Base-by-base conservation (phyloP, 176 grass and related monocot genomes). In the Chloris gayana region DNA sequence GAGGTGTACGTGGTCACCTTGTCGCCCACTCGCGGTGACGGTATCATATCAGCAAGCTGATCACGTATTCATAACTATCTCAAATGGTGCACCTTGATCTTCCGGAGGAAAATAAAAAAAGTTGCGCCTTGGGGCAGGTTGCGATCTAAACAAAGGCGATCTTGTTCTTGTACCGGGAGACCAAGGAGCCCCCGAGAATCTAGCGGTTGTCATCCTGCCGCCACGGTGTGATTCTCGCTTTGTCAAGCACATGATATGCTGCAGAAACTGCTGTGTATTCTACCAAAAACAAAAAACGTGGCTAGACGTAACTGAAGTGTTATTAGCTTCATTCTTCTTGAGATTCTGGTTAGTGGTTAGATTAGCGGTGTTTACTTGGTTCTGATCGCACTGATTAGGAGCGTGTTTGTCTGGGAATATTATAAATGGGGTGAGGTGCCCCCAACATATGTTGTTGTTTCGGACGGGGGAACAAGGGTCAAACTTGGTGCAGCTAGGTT, bases 201-300 rank as follows among this genome's bases (percentile, higher is more conserved):
- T 84, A 80, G 73, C 22, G 63, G 87, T 88, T 82, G 27, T 76
- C 76, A 62, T 69, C 81, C 21, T 54, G 53, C 70, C 42, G 59
- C 64, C 53, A 80, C 19, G 0, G 24, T 35, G 45, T 51, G 63
- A 74, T 80, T 76, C 79, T 75, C 85, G 67, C 34, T 47, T 33
- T 31, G 60, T 47, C 62, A 74, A 32, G 60, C 86, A 88, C 75
- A 80, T 84, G 70, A 68, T 50, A 8, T 9, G 34, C 34, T 26
- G 75, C 33, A 46, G 75, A 64, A 64, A 77, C 18, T 38, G 75
- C 3, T 47, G 75, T 46, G 57, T 9, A 62, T 39, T 77, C 14
- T 46, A 77, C 17, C 57, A 62, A 64, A 64, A 77, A 64, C 25
- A 77, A 30, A 26, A n/a, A 21, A 21, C 74, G 27, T 26, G 4